Base-by-base conservation (phyloP, 306 rosid species). In the Citrullus amarus region DNA sequence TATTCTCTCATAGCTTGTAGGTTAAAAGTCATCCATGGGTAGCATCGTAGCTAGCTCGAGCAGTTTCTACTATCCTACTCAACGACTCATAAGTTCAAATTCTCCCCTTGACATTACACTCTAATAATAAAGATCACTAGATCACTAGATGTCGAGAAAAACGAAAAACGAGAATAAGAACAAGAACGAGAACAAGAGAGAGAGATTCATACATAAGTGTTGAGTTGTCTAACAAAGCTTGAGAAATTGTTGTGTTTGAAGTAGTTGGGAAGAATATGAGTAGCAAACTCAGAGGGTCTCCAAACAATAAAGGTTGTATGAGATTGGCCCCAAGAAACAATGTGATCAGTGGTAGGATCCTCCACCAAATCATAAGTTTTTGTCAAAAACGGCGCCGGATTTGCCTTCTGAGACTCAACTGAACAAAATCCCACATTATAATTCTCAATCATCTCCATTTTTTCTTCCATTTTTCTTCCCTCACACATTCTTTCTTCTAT, bases 181-280 rank as follows among this genome's bases (percentile, higher is more conserved):
- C 0, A 28, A 22, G 76, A 39, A 17, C 39, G 10, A 20, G 5
- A 36, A 16, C 8, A 9, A 61, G n/a, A 44, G 71, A n/a, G 65
- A 50, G 74, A 32, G 57, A 22, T 9, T 48, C 88, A 63, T 43
- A 92, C 97, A 77, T 92, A 92, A 69, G 97, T 90, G 60, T 91
- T 91, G 80, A 91, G 97, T 75, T 91, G 97, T 18, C 97, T 81
- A 76, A 91, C 97, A 81, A 91, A 91, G 87, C 97, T 91, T 11
- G 97, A 91, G 88, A 91, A 91, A 82, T 91, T 91, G 90, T 91
- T 91, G 87, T 91, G 97, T 71, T 91, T 91, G 92, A 91, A 91
- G 79, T 87, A 91, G 80, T 88, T 91, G 1, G 97, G 97, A 74
- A 91, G 97, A 71, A 92, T 90, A 67, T 92, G 89, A 75, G 87